phyloP scores from a whole-genome alignment of 108 stramenopile genomes.

The Aurantiochytrium sp. region DNA sequence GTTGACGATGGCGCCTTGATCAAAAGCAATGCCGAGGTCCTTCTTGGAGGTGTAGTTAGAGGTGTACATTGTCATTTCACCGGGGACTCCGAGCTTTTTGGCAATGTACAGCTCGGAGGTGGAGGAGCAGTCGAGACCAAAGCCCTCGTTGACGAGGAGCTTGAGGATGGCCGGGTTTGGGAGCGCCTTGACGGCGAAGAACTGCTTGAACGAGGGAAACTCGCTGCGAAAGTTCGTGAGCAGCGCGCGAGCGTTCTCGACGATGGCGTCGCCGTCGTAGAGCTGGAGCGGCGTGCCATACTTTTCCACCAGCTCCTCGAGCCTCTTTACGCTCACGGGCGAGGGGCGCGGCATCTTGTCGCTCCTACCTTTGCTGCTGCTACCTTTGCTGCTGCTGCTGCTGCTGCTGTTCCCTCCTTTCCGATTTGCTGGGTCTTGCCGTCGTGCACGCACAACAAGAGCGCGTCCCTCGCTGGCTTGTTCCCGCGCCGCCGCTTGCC shows the following conservation, averaged over 20 bases:
- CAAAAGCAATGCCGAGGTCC: neutral
- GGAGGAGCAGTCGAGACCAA: conserved; percentile 21
- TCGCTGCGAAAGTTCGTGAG: neutral
- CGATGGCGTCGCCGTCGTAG: conserved; percentile 4
- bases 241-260: neutral
- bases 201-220: neutral
- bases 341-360: neutral
- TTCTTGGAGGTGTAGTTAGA: conserved; percentile 23
- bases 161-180: conserved; percentile 27
- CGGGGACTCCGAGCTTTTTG: neutral
- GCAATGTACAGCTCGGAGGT: conserved; percentile 17
- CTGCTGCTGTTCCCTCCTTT: too few species aligned
- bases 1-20: conserved; percentile 19
- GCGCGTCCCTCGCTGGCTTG: too few species aligned
- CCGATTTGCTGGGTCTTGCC: too few species aligned
- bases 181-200: conserved; percentile 23
- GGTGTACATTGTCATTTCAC: conserved; percentile 21
- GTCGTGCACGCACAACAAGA: too few species aligned
- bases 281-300: conserved; percentile 20
- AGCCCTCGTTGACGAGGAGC: neutral
- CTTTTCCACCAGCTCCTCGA: neutral
- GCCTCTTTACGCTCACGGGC: neutral
- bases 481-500: too few species aligned
- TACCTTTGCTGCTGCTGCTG: neutral
- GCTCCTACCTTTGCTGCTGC: neutral